phyloP scores from a whole-genome alignment of 345 rosid species.

The Aquilaria yunnanensis region DNA sequence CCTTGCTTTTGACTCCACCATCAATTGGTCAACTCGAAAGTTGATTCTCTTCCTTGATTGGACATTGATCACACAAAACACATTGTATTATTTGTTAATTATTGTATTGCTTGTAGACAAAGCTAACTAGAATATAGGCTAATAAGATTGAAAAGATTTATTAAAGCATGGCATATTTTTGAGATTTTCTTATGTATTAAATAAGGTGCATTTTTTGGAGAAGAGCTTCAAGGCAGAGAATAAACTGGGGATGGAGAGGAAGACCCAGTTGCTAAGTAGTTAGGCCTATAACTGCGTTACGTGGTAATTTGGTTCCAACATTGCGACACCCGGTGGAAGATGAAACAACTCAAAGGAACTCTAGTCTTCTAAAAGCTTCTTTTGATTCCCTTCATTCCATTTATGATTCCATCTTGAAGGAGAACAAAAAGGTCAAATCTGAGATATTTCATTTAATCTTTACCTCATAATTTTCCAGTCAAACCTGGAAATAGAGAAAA shows the following conservation, averaged over 20 bases:
- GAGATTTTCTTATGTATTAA: background rate
- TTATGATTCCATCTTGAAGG: slow-evolving; percentile 49
- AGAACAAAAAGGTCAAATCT: slow-evolving; percentile 59
- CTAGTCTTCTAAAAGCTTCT: slow-evolving; percentile 68
- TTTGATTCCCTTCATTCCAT: slow-evolving; percentile 62
- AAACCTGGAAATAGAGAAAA: no score
- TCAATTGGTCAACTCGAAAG: no score
- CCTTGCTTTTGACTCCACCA: no score
- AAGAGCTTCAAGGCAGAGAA: slow-evolving; percentile 87
- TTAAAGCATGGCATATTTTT: background rate
- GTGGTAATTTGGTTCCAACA: slow-evolving; percentile 98
- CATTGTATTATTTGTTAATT: background rate
- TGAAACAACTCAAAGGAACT: slow-evolving; percentile 84
- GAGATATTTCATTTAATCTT: slow-evolving; percentile 34
- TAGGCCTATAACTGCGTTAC: slow-evolving; percentile 86
- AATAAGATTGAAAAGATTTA: no score
- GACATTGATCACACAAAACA: background rate
- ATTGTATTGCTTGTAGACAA: background rate
- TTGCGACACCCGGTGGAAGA: slow-evolving; percentile 92
- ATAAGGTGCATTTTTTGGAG: slow-evolving; percentile 75
- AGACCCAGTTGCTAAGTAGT: slow-evolving; percentile 78
- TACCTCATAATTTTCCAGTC: slow-evolving; percentile 2
- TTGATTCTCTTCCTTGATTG: no score
- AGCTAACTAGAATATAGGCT: background rate
- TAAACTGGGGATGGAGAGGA: slow-evolving; percentile 90